Evolutionary conservation across 768 basidiomycete genomes (phyloP).

Genomic region (Agrocybe pediades): DNA sequence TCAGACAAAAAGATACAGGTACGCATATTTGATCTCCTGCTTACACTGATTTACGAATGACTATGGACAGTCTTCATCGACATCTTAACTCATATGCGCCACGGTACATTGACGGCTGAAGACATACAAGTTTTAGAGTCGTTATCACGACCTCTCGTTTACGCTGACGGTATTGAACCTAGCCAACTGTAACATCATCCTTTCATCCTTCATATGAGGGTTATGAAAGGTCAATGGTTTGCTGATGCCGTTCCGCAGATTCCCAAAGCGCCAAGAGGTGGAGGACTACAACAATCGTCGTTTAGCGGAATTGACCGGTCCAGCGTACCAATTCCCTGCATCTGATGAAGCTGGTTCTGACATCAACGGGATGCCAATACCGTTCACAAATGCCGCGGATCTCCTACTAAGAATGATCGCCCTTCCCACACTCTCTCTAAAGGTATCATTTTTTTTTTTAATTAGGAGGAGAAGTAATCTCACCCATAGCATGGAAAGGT

Average conservation of each 20-base stretch:
- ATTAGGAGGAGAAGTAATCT: background rate
- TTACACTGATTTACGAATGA: background rate
- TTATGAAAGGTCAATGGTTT: no score
- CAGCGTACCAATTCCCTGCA: slow-evolving; percentile 33
- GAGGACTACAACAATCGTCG: slow-evolving; percentile 70
- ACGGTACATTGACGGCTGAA: slow-evolving; percentile 53
- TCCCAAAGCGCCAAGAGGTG: slow-evolving; percentile 77
- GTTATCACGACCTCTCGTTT: slow-evolving; percentile 59
- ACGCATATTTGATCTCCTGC: background rate
- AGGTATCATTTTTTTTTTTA: slow-evolving; percentile 27
- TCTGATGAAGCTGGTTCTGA: slow-evolving; percentile 50
- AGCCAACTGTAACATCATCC: slow-evolving; percentile 68
- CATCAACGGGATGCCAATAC: slow-evolving; percentile 33
- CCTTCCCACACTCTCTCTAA: slow-evolving; percentile 47
- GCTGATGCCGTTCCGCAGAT: slow-evolving; percentile 53
- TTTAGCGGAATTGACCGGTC: slow-evolving; percentile 48
- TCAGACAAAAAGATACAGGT: slow-evolving; percentile 70
- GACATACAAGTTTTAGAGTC: slow-evolving; percentile 58
- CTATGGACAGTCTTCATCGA: slow-evolving; percentile 65
- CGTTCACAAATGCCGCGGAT: slow-evolving; percentile 23
- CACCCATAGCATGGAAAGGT: slow-evolving; percentile 34
- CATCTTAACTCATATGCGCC: slow-evolving; percentile 88
- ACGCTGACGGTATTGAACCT: slow-evolving; percentile 73
- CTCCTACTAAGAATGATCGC: slow-evolving; percentile 54
- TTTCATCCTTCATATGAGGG: background rate